Evolutionary conservation across 495 filamentous ascomycete genomes (phyloP).

Genomic region (Hyaloscypha hepaticicola): DNA sequence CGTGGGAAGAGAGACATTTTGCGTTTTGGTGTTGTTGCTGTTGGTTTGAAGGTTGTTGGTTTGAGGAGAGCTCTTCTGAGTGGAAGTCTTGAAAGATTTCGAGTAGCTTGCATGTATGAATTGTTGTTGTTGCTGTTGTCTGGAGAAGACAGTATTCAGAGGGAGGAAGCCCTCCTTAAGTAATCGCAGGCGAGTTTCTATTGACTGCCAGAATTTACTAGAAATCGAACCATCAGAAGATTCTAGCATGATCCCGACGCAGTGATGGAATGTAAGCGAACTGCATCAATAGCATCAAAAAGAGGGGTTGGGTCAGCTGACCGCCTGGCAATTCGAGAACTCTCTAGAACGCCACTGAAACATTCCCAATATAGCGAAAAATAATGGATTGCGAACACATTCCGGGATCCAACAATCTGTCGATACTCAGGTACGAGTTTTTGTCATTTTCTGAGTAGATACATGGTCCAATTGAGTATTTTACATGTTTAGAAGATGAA

Average conservation of each 20-base stretch:
- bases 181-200: constrained; percentile 17
- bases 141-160: constrained; percentile 15
- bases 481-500: too few species aligned
- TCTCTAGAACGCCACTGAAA: not conserved
- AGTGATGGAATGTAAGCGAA: not conserved
- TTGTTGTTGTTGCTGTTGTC: constrained; percentile 26
- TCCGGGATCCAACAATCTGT: not conserved
- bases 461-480: too few species aligned
- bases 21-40: constrained; percentile 26
- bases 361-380: not conserved
- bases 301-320: constrained; percentile 5
- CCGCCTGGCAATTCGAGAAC: not conserved
- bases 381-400: not conserved
- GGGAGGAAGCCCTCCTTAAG: constrained; percentile 8
- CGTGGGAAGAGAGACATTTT: constrained; percentile 69
- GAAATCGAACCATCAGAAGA: constrained; percentile 15
- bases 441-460: not conserved
- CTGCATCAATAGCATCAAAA: not conserved
- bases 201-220: constrained; percentile 11
- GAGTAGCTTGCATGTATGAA: constrained; percentile 30
- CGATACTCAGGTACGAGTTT: not conserved
- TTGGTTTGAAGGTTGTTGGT: constrained; percentile 1
- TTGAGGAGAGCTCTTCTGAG: constrained; percentile 12
- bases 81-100: constrained; percentile 27
- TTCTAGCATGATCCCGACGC: constrained; percentile 16